phyloP scores from a whole-genome alignment of 371 early-diverging fungal genomes.

The Encephalitozoon cuniculi region DNA sequence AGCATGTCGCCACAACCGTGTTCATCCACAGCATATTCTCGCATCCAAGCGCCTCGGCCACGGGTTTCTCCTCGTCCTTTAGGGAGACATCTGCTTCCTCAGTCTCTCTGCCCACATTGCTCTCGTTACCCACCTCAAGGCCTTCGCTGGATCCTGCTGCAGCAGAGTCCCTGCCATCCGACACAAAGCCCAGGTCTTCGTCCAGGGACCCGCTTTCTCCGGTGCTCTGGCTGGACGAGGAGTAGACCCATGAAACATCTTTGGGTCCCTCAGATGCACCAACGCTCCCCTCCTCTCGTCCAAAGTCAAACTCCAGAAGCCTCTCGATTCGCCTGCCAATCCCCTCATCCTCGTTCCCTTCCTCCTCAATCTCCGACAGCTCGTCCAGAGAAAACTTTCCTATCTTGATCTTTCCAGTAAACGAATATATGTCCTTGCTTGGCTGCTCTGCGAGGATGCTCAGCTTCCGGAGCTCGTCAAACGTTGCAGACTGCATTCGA shows the following conservation, averaged over 20 bases:
- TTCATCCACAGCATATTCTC: conserved; percentile 96
- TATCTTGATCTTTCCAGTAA: conserved; percentile 71
- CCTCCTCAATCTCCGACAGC: neutral
- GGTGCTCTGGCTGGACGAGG: neutral
- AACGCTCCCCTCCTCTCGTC: neutral
- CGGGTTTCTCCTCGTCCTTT: conserved; percentile 8
- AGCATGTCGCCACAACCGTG: conserved; percentile 85
- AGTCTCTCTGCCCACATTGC: neutral
- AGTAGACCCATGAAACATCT: neutral
- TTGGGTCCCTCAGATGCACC: neutral
- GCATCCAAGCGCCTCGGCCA: conserved; percentile 67
- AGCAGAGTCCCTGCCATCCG: neutral
- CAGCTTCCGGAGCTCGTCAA: conserved; percentile 18
- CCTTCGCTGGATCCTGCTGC: neutral
- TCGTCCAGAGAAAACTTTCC: neutral
- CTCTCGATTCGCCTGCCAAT: neutral
- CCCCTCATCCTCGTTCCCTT: neutral
- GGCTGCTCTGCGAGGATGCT: conserved; percentile 70
- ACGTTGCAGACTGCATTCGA: conserved; percentile 5
- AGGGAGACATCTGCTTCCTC: conserved; percentile 28
- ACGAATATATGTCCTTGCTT: conserved; percentile 85
- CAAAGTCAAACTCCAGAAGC: neutral
- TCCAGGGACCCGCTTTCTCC: neutral
- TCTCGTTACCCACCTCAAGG: neutral
- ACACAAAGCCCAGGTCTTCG: neutral